Evolutionary conservation across 352 stramenopile species (phyloP).

Genomic region (Pythium volutum): DNA sequence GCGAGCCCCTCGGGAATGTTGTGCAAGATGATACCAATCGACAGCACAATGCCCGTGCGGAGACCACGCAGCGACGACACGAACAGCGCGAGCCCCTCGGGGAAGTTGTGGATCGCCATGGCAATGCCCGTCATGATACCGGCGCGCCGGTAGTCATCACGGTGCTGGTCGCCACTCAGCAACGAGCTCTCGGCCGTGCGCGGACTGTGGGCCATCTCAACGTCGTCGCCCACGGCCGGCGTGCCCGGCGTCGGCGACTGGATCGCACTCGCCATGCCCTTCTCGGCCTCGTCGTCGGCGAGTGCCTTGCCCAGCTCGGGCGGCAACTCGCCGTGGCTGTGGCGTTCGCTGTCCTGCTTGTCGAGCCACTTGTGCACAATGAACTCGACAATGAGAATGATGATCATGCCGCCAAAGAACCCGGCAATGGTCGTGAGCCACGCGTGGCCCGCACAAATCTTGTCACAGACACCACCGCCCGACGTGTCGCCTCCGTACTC

Average conservation of each 20-base stretch:
- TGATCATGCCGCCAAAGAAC: slow-evolving; percentile 58
- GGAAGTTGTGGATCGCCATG: slow-evolving; percentile 98
- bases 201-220: slow-evolving; percentile 4
- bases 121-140: slow-evolving; percentile 92
- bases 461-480: slow-evolving; percentile 46
- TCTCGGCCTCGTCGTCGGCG: slow-evolving; percentile 14
- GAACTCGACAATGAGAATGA: slow-evolving; percentile 66
- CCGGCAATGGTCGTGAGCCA: slow-evolving; percentile 53
- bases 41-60: slow-evolving; percentile 86
- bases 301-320: slow-evolving; percentile 24
- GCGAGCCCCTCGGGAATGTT: slow-evolving; percentile 96
- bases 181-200: slow-evolving; percentile 4
- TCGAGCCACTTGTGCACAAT: slow-evolving; percentile 55
- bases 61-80: slow-evolving; percentile 91
- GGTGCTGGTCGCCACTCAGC: slow-evolving; percentile 18
- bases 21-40: slow-evolving; percentile 95
- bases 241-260: slow-evolving; percentile 27
- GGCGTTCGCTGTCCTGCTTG: slow-evolving; percentile 11
- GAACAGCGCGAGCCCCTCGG: slow-evolving; percentile 95
- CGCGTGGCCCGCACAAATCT: slow-evolving; percentile 52
- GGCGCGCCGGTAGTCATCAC: slow-evolving; percentile 65
- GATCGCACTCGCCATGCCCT: slow-evolving; percentile 21
- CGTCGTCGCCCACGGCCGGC: neutral
- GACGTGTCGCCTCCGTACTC: slow-evolving; percentile 43
- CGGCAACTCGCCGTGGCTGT: slow-evolving; percentile 32